A percentile compares a stretch with the other conserved stretches of the same genome.
Conservation (phyloP, 2,329 filamentous ascomycete species). For the Talaromyces sp. region DNA sequence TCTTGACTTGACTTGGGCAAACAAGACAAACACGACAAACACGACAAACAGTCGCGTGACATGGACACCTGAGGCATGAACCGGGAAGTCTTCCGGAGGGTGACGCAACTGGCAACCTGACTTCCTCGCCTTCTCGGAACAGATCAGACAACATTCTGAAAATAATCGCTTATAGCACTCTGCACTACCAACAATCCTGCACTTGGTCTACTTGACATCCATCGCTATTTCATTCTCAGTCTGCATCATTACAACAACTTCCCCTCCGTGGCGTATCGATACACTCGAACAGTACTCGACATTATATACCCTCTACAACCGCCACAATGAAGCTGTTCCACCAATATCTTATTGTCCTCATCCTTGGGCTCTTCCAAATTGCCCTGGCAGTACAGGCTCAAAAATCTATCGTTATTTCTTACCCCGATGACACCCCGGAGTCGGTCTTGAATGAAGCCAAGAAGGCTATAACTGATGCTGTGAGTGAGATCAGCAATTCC, state of each 20-base stretch:
- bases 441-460: slow-evolving; percentile 66
- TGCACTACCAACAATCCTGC: not conserved
- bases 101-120: slow-evolving; percentile 15
- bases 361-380: slow-evolving; percentile 48
- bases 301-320: slow-evolving; percentile 19
- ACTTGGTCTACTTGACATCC: not conserved
- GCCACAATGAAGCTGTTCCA: slow-evolving; percentile 60
- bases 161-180: not conserved
- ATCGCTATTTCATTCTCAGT: not conserved
- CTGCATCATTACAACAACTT: not conserved
- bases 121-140: not conserved
- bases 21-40: slow-evolving; percentile 12
- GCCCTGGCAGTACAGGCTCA: slow-evolving; percentile 56
- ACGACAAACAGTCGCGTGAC: slow-evolving; percentile 15
- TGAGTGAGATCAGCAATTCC: slow-evolving; percentile 26
- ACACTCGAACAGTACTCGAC: not conserved
- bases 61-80: slow-evolving; percentile 5
- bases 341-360: slow-evolving; percentile 50
- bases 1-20: not conserved
- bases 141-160: not conserved
- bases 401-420: slow-evolving; percentile 74
- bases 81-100: not conserved
- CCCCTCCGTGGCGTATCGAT: not conserved
- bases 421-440: slow-evolving; percentile 63
- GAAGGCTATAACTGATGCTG: slow-evolving; percentile 62